These are phyloP conservation scores for Glonium stellatum DNA, from an alignment of 495 filamentous ascomycete genomes.

Conservation along the genomic window DNA sequence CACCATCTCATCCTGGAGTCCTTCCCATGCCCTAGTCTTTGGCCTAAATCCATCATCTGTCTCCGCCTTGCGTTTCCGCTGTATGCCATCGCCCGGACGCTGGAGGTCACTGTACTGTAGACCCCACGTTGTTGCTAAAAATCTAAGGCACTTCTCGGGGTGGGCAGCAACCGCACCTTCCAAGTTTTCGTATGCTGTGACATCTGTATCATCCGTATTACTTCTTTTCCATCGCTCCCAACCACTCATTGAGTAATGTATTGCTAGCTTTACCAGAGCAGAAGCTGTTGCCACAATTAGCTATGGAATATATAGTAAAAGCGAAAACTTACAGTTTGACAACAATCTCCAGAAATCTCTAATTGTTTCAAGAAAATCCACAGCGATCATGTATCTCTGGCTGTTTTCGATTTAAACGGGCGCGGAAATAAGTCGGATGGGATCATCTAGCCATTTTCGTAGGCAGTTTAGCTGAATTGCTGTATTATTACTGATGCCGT, in stretches of 20 bases:
- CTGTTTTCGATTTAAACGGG: no score
- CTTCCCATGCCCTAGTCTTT: no score
- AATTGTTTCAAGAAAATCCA: no score
- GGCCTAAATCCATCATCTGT: neutral
- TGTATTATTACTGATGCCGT: no score
- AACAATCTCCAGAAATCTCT: neutral
- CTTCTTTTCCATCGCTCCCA: neutral
- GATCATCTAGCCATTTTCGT: no score
- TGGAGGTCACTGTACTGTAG: neutral
- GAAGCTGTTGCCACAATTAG: neutral
- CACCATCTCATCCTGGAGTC: no score
- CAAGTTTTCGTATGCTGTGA: neutral
- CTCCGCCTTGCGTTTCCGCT: neutral
- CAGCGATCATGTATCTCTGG: no score
- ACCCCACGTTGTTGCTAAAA: neutral
- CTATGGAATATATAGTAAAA: conserved; percentile 18
- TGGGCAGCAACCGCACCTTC: neutral
- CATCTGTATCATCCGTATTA: neutral
- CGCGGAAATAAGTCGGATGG: no score
- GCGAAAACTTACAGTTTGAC: neutral
- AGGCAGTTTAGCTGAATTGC: no score
- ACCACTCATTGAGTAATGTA: neutral
- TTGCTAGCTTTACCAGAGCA: neutral
- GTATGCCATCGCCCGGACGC: neutral
- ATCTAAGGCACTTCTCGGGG: neutral